Evolutionary conservation across 352 stramenopile genomes (phyloP).

Genomic region (Blastocystis sp.): DNA sequence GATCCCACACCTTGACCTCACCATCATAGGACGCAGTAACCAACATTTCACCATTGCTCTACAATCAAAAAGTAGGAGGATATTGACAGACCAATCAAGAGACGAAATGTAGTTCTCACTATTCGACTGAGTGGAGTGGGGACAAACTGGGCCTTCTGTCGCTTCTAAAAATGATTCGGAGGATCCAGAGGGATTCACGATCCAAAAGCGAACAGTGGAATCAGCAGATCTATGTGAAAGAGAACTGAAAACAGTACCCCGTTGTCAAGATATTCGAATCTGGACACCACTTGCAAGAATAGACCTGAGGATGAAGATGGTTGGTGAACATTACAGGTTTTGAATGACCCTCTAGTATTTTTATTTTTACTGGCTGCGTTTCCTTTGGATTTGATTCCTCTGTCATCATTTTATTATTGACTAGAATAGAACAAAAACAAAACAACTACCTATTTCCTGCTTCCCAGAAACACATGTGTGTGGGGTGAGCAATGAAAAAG

Average conservation of each 20-base stretch:
- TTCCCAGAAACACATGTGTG: constrained; percentile 47
- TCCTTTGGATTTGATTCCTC: constrained; percentile 14
- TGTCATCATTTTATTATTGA: background rate
- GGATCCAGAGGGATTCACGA: background rate
- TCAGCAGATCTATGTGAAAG: constrained; percentile 4
- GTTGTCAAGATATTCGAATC: background rate
- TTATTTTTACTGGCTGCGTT: background rate
- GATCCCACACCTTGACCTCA: background rate
- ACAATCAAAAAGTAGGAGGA: background rate
- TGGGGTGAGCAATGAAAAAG: background rate
- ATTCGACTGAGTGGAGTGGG: background rate
- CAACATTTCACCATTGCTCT: background rate
- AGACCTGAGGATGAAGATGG: background rate
- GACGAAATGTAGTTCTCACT: constrained; percentile 1
- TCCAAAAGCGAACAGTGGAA: constrained; percentile 33
- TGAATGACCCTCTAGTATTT: constrained; percentile 12
- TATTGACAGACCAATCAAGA: background rate
- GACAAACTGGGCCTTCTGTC: background rate
- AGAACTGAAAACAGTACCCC: background rate
- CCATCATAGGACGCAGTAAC: constrained; percentile 20
- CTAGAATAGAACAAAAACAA: background rate
- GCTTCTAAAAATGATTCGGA: background rate
- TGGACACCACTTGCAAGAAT: constrained; percentile 27
- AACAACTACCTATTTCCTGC: background rate
- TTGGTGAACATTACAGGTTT: background rate